Evolutionary conservation across 768 basidiomycete genomes (phyloP), one percentile per base, ranked within the genome.

Genomic region (Clathrus columnatus): DNA sequence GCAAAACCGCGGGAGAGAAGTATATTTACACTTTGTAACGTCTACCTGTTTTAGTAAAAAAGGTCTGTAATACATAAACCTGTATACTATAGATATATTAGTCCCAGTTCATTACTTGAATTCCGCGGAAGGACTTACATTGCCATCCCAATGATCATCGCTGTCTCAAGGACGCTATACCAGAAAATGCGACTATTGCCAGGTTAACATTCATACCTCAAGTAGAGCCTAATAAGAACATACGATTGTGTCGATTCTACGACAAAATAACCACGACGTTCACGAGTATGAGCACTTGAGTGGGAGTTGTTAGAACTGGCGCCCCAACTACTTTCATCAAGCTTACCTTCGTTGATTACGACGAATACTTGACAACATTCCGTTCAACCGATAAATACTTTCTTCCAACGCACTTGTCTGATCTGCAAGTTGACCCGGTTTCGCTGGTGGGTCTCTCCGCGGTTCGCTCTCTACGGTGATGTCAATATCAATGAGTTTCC

Each of bases 381-480:
- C 85, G 60, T 83, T 91, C 56, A 99, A 73, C 54, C 91, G 82
- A 73, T 91, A 97, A 50, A 97, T 85, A 66, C 91, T 94, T 75
- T 99, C 96, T 71, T 98, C 95, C 54, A 99, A 73, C 8, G 87
- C 83, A 51, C 81, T 89, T 23, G 96, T 97, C 61, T 98, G 96
- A 58, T 97, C 94, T 11, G 86, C 74, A 32, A 99, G 82, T 68
- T 91, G 88, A 14, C 85, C 85, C 4, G 87, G 80, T 68, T 92
- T 94, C 7, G 87, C 90, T 2, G 93, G 89, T 2, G 92, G 79
- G 64, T 92, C 85, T 50, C 91, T 76, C 50, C 96, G 76, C 1
- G 96, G 96, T 67, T 98, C 95, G 58, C 87, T 92, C 77, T 99
- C 96, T 47, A 92, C 91, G 92, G 97, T 94, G 70, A 99, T 98